These are phyloP conservation scores for Suillus weaverae DNA, from an alignment of 768 basidiomycete species.

Conservation along the genomic window DNA sequence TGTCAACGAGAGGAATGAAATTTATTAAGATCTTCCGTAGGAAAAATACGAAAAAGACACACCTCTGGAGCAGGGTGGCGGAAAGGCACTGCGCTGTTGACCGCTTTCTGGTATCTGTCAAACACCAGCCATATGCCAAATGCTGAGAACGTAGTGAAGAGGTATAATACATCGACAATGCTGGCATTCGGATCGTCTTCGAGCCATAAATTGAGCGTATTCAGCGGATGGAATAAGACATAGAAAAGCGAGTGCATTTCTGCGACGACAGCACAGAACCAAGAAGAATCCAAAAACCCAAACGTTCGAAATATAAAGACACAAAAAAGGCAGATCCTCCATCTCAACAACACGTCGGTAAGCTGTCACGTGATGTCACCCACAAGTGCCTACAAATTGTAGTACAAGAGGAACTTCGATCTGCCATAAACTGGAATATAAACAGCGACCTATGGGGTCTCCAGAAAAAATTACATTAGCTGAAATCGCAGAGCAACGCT, in stretches of 20 bases:
- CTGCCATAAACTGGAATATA: neutral
- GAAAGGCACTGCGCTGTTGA: conserved; percentile 76
- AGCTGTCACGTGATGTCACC: neutral
- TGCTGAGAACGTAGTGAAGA: conserved; percentile 68
- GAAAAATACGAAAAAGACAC: conserved; percentile 17
- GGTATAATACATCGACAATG: conserved; percentile 64
- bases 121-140: conserved; percentile 80
- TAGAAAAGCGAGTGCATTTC: conserved; percentile 35
- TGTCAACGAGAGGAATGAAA: conserved; percentile 29
- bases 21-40: neutral
- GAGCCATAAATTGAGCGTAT: conserved; percentile 48
- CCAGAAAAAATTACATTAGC: conserved; percentile 27
- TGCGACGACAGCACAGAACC: conserved; percentile 4
- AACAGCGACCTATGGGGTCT: neutral
- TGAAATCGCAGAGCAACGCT: conserved; percentile 28
- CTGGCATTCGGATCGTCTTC: conserved; percentile 48
- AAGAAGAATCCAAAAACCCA: neutral
- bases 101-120: conserved; percentile 69
- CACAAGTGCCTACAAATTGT: neutral
- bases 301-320: conserved; percentile 5
- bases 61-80: conserved; percentile 58
- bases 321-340: conserved; percentile 2
- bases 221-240: conserved; percentile 49
- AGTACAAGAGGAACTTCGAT: neutral
- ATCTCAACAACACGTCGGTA: neutral